Conservation (phyloP, 2,329 filamentous ascomycete species). For the Talaromyces sp. region DNA sequence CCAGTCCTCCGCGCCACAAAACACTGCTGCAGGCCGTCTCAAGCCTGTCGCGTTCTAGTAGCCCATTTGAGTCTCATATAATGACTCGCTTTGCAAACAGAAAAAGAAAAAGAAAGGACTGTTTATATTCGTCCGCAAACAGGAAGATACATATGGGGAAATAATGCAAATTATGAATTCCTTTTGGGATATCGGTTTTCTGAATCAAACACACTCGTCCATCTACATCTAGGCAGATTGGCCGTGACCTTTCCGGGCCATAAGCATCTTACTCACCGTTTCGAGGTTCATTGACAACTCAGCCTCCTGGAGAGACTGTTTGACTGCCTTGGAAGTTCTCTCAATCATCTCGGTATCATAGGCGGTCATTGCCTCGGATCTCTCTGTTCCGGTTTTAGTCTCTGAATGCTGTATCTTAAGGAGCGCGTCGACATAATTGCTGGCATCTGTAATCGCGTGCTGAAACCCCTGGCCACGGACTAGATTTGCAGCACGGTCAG, state of each 20-base stretch:
- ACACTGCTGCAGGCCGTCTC: no score
- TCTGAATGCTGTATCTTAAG: neutral
- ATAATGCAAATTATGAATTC: neutral
- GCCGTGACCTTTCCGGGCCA: constrained; percentile 5
- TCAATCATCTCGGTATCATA: constrained; percentile 9
- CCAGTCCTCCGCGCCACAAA: no score
- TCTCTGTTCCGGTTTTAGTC: neutral
- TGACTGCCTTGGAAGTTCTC: constrained; percentile 5
- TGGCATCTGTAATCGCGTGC: constrained; percentile 7
- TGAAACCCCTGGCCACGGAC: constrained; percentile 8
- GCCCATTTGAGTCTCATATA: no score
- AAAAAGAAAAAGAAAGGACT: no score
- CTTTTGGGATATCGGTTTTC: neutral
- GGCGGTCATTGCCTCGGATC: neutral
- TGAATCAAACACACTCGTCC: neutral
- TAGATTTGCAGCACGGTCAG: neutral
- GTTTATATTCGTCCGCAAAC: no score
- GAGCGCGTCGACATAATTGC: constrained; percentile 5
- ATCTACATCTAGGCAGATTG: neutral
- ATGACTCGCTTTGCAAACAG: no score
- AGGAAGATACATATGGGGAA: no score
- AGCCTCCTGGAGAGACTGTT: constrained; percentile 8
- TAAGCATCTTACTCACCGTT: constrained; percentile 7
- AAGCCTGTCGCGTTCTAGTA: no score
- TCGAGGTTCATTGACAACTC: constrained; percentile 7